Evolutionary conservation across 176 grass and related monocot genomes (phyloP).

Genomic region (Cenchrus purpureus): DNA sequence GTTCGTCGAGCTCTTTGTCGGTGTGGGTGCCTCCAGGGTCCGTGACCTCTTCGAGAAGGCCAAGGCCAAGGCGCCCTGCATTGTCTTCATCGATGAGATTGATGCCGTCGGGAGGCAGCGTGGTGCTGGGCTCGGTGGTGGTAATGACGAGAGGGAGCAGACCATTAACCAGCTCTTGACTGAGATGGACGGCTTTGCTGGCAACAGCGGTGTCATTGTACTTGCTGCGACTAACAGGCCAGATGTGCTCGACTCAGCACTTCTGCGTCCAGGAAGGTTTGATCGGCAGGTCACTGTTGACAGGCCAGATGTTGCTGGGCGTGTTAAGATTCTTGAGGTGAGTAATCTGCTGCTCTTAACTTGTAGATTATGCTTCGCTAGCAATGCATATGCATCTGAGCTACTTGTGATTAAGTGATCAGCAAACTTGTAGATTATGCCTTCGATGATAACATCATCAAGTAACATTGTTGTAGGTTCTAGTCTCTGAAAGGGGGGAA

Average conservation of each 20-base stretch:
- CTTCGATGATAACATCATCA: too few species aligned
- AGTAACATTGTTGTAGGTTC: too few species aligned
- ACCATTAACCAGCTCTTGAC: conserved; percentile 98
- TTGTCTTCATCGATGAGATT: conserved; percentile 97
- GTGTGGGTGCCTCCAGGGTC: conserved; percentile 86
- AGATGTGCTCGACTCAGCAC: conserved; percentile 71
- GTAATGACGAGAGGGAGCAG: conserved; percentile 98
- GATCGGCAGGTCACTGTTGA: conserved; percentile 97
- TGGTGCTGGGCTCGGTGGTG: conserved; percentile 86
- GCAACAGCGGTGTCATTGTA: conserved; percentile 95
- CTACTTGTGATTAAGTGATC: background rate
- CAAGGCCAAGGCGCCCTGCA: conserved; percentile 95
- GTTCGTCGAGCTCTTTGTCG: conserved; percentile 96
- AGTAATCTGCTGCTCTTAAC: conserved; percentile 12
- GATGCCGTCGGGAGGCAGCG: conserved; percentile 93
- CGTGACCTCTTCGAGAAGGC: conserved; percentile 98
- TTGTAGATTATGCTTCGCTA: background rate
- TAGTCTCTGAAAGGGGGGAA: background rate
- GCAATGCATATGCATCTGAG: background rate
- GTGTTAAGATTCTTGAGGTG: conserved; percentile 92
- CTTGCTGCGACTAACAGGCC: conserved; percentile 91
- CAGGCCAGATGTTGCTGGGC: conserved; percentile 84
- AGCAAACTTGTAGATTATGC: too few species aligned
- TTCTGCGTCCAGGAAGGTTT: conserved; percentile 81
- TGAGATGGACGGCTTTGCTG: conserved; percentile 96